Conservation (phyloP, 2,329 filamentous ascomycete genomes). For the Aspergillus texensis region DNA sequence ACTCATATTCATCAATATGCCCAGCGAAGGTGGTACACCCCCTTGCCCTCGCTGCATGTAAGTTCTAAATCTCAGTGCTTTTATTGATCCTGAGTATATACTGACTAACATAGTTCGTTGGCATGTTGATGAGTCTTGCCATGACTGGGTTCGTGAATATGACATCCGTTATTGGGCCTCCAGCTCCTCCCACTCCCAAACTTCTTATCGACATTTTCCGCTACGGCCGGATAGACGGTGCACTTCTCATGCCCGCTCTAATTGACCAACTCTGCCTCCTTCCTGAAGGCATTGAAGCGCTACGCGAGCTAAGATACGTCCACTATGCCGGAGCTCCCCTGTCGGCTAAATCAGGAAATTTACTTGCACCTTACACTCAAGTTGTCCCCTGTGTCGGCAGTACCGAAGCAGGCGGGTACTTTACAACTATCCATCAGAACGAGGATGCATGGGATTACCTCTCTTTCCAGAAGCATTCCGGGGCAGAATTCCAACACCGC, state of each 20-base stretch:
- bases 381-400: background rate
- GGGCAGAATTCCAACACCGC: background rate
- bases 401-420: background rate
- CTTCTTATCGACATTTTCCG: slow-evolving; percentile 21
- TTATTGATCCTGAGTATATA: background rate
- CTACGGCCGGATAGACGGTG: slow-evolving; percentile 19
- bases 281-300: slow-evolving; percentile 15
- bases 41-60: slow-evolving; percentile 23
- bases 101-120: slow-evolving; percentile 21
- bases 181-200: background rate
- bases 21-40: slow-evolving; percentile 22
- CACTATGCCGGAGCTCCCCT: background rate
- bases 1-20: slow-evolving; percentile 16
- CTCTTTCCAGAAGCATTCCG: background rate
- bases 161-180: slow-evolving; percentile 22
- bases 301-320: slow-evolving; percentile 14
- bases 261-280: slow-evolving; percentile 25
- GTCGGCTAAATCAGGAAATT: background rate
- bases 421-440: background rate
- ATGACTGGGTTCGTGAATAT: slow-evolving; percentile 20
- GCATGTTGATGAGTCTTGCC: slow-evolving; percentile 22
- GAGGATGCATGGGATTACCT: background rate
- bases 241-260: slow-evolving; percentile 24
- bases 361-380: background rate
- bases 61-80: rapidly evolving